Conservation (phyloP, 257 asterid species). For the Verbascum thapsus region DNA sequence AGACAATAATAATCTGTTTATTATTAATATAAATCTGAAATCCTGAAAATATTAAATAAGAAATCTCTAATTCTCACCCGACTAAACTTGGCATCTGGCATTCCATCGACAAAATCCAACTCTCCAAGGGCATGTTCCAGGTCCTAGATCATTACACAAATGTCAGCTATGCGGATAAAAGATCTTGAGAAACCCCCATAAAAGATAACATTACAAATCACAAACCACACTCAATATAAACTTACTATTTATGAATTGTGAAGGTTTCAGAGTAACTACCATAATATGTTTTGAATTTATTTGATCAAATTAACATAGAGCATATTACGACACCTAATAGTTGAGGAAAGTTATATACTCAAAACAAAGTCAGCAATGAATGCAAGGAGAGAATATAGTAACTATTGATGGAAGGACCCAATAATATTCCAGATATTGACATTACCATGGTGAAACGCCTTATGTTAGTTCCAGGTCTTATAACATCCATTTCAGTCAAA, state of each 20-base stretch:
- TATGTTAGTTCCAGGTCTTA: slow-evolving; percentile 80
- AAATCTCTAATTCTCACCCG: slow-evolving; percentile 56
- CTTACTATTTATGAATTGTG: no score
- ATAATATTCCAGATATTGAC: slow-evolving; percentile 29
- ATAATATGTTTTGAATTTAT: no score
- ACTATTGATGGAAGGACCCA: slow-evolving; percentile 26
- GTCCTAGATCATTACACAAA: slow-evolving; percentile 58
- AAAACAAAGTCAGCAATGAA: slow-evolving; percentile 3
- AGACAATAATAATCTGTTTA: background rate
- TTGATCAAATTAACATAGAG: no score
- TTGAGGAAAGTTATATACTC: slow-evolving; percentile 14
- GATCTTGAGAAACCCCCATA: slow-evolving; percentile 4
- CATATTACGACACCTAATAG: background rate
- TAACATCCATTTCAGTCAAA: slow-evolving; percentile 83
- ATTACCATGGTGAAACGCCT: slow-evolving; percentile 81
- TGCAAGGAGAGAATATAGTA: background rate
- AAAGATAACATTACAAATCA: slow-evolving; percentile 9
- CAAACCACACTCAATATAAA: background rate
- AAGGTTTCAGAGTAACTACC: no score
- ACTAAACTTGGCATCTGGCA: slow-evolving; percentile 86
- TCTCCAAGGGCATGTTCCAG: slow-evolving; percentile 75
- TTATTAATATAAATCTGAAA: slow-evolving; percentile 13
- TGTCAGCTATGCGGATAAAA: slow-evolving; percentile 27
- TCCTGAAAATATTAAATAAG: background rate
- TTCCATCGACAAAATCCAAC: slow-evolving; percentile 66